Evolutionary conservation across 768 basidiomycete genomes (phyloP), one percentile per base, ranked within the genome.

Genomic region (Strobilomyces confusus): DNA sequence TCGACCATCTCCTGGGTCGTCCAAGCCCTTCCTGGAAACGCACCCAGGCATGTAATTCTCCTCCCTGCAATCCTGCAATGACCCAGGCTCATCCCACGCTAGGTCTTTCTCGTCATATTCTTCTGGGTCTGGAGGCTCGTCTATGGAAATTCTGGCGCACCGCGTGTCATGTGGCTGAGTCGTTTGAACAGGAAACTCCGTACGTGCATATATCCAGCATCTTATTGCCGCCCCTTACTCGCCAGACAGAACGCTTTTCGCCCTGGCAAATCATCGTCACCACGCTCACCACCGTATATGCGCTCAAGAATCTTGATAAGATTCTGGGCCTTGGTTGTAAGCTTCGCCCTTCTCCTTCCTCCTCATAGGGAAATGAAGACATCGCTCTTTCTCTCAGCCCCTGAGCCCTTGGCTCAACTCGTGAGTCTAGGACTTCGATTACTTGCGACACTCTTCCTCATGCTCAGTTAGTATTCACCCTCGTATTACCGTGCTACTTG

Each of bases 401-500:
- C 95, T 32, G 95, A 98, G 72, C 95, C 95, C 1, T 75, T 95
- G 14, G 91, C 94, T 17, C 80, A 84, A 58, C 78, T 98, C 52
- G 93, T 95, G 56, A 66, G 86, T 75, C 13, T 13, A 20, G 23
- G 23, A 29, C 40, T 36, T 51, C 12, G 22, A 40, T 25, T 32
- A 47, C 47, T 36, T 54, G 48, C 19, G 38, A 49, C 26, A 42
- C 47, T 40, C 45, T 20, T 51, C 52, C 46, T 56, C 49, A 46
- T 54, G 7, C 47, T 48, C 14, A 44, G 47, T 12, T 58, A 94
- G 92, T 95, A 97, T 66, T 89, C 92, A 4, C 81, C 90, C 1
- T 88, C 91, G 2, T 97, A 94, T 71, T 95, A 95, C 73, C 87
- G 97, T 23, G 95, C 94, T 9, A 95, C 95, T 48, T 99, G 94